phyloP scores from a whole-genome alignment of 2,329 filamentous ascomycete species.

The Trichoderma pleuroti region DNA sequence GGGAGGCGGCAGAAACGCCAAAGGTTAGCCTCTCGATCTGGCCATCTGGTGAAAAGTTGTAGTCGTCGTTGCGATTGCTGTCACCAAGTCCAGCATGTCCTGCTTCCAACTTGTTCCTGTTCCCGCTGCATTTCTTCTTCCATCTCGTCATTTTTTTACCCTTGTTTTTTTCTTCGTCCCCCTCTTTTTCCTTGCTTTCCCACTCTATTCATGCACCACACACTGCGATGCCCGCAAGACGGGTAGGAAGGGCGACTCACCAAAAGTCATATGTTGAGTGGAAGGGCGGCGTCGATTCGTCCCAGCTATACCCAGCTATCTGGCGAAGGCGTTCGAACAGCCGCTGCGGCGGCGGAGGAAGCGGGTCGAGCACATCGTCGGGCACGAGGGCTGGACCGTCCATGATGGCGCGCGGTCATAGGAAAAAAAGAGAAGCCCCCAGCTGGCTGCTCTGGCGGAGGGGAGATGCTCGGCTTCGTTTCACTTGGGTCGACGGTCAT shows the following conservation, averaged over 20 bases:
- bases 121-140: background rate
- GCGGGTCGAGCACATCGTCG: conserved; percentile 59
- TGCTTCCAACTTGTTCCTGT: background rate
- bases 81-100: background rate
- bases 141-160: background rate
- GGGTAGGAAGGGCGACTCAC: conserved; percentile 40
- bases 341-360: conserved; percentile 60
- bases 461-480: conserved; percentile 19
- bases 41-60: background rate
- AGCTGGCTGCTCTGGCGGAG: conserved; percentile 15
- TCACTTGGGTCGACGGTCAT: conserved; percentile 20
- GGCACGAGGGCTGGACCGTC: conserved; percentile 47
- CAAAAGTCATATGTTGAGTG: conserved; percentile 85
- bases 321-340: conserved; percentile 71
- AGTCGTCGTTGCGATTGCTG: background rate
- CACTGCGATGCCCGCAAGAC: background rate
- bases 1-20: background rate
- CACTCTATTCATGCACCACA: background rate
- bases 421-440: conserved; percentile 10
- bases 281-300: conserved; percentile 56
- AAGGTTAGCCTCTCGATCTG: background rate
- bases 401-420: conserved; percentile 40
- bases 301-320: conserved; percentile 73
- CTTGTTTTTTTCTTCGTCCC: background rate
- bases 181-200: background rate